Conservation (phyloP, 441 rosid species). For the Daphne laureola region DNA sequence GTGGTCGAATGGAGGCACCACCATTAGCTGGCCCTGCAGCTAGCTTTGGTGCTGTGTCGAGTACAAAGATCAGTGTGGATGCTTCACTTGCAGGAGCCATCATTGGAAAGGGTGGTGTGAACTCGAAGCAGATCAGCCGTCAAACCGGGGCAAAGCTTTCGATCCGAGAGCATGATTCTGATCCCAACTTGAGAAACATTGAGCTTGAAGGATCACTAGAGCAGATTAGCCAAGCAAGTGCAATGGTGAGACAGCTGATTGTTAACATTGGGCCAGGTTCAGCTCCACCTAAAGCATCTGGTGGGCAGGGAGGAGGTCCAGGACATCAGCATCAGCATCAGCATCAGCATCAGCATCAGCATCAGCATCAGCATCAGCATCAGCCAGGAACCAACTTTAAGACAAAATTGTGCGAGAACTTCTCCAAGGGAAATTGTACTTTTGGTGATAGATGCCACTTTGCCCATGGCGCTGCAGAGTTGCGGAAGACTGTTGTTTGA, state of each 20-base stretch:
- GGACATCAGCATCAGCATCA: conserved; percentile 7
- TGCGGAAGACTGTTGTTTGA: conserved; percentile 40
- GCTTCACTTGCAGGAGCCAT: conserved; percentile 77
- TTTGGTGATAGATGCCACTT: conserved; percentile 61
- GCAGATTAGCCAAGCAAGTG: conserved; percentile 71
- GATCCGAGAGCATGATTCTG: conserved; percentile 62
- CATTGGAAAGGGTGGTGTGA: conserved; percentile 75
- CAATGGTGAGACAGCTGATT: conserved; percentile 65
- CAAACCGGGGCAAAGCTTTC: conserved; percentile 71
- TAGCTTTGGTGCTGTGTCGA: conserved; percentile 52
- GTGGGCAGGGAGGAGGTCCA: conserved; percentile 27
- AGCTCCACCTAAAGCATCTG: conserved; percentile 16
- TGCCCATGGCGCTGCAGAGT: conserved; percentile 51
- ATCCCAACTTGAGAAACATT: conserved; percentile 57
- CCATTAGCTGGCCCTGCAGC: conserved; percentile 39
- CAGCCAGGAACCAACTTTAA: conserved; percentile 35
- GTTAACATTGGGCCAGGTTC: conserved; percentile 30
- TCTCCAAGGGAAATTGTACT: conserved; percentile 44
- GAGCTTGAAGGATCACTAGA: conserved; percentile 82
- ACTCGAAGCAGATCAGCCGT: conserved; percentile 68
- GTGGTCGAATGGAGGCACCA: conserved; percentile 34
- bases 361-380: background rate
- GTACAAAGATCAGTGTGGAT: conserved; percentile 71
- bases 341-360: no score
- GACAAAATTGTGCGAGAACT: conserved; percentile 54